These are phyloP conservation scores for Sanghuangporus baumii DNA, from an alignment of 1,284 basidiomycete species.

Conservation along the genomic window DNA sequence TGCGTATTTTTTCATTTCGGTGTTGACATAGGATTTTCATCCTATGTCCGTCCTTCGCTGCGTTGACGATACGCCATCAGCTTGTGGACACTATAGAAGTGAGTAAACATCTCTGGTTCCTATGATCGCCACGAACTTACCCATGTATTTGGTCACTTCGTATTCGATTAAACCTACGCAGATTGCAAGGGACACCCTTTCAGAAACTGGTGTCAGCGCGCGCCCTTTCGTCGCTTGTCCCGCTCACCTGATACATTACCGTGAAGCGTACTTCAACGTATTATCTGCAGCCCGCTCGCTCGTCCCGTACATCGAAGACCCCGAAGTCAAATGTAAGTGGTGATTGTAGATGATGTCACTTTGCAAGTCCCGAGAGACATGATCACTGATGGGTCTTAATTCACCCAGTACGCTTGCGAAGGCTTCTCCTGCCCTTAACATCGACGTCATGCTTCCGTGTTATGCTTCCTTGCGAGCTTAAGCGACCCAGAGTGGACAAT, in stretches of 20 bases:
- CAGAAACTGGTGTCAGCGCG: slow-evolving; percentile 11
- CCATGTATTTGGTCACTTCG: background rate
- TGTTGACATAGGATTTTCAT: background rate
- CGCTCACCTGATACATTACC: background rate
- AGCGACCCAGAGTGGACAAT: background rate
- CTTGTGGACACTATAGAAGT: slow-evolving; percentile 13
- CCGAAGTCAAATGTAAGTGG: slow-evolving; percentile 7
- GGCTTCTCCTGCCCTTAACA: slow-evolving; percentile 12
- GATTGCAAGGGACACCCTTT: slow-evolving; percentile 15
- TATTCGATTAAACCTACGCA: background rate
- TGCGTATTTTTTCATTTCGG: background rate
- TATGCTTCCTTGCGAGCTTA: background rate
- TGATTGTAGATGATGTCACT: background rate
- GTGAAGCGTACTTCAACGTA: slow-evolving; percentile 13
- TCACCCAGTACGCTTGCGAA: slow-evolving; percentile 11
- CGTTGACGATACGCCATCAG: background rate
- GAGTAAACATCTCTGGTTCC: background rate
- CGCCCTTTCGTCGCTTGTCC: slow-evolving; percentile 13
- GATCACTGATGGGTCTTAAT: background rate
- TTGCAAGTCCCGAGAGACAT: background rate
- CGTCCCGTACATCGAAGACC: slow-evolving; percentile 9
- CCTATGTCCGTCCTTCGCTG: background rate
- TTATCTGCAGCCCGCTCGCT: slow-evolving; percentile 7
- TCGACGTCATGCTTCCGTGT: slow-evolving; percentile 14
- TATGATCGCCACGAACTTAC: background rate